These are phyloP conservation scores for Crepidotus variabilis DNA, from an alignment of 768 basidiomycete species.

Conservation along the genomic window DNA sequence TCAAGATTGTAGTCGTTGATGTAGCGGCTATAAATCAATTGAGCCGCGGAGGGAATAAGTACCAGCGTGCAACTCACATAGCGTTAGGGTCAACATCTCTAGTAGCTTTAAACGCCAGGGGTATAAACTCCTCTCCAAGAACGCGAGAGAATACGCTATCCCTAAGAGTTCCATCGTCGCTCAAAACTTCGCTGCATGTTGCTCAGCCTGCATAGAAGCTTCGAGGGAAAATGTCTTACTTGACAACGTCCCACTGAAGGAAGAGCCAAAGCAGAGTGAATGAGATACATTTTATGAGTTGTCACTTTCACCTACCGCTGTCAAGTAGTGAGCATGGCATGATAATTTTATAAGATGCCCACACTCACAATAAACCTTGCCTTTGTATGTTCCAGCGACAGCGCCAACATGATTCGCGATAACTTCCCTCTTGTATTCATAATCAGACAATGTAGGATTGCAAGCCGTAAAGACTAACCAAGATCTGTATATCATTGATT, in stretches of 20 bases:
- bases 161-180: conserved; percentile 37
- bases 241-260: conserved; percentile 26
- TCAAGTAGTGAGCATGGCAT: no score
- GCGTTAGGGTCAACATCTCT: conserved; percentile 38
- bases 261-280: no score
- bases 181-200: conserved; percentile 32
- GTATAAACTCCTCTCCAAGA: conserved; percentile 38
- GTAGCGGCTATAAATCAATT: conserved; percentile 19
- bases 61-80: conserved; percentile 13
- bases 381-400: conserved; percentile 33
- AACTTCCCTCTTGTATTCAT: conserved; percentile 19
- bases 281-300: no score
- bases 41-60: background rate
- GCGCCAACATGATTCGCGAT: conserved; percentile 36
- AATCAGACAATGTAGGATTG: no score
- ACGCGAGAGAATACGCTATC: conserved; percentile 37
- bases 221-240: conserved; percentile 11
- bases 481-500: conserved; percentile 32
- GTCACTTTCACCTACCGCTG: no score
- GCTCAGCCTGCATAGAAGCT: conserved; percentile 16
- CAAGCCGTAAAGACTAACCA: conserved; percentile 18
- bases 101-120: conserved; percentile 42
- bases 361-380: conserved; percentile 27
- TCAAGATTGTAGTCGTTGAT: conserved; percentile 32
- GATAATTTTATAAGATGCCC: background rate